phyloP scores from a whole-genome alignment of 164 flowering plant genomes.

The Nymphaea thermarum region DNA sequence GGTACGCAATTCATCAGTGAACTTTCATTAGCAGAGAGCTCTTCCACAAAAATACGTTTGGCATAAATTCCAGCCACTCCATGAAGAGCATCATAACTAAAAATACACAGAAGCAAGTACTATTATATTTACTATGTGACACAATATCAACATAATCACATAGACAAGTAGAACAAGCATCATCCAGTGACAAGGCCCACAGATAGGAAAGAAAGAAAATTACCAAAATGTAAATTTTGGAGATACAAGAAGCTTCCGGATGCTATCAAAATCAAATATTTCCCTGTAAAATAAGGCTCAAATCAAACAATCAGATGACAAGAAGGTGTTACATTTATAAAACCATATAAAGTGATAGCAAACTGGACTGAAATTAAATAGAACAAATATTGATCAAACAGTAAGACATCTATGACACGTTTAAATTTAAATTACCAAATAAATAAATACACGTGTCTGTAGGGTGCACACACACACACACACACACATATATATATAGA shows the following conservation, averaged over 20 bases:
- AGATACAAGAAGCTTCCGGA: constrained; percentile 69
- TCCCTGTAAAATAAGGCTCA: constrained; percentile 32
- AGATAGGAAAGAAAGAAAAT: neutral
- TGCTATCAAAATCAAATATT: constrained; percentile 78
- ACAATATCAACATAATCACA: neutral
- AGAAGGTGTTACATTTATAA: too few species aligned
- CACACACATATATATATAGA: too few species aligned
- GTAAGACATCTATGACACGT: too few species aligned
- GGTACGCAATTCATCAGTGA: constrained; percentile 81
- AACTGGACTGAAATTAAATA: too few species aligned
- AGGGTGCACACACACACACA: too few species aligned
- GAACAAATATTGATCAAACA: too few species aligned
- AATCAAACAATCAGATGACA: neutral
- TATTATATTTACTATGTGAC: too few species aligned
- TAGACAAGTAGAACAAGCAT: neutral
- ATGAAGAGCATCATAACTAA: constrained; percentile 90
- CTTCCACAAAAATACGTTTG: constrained; percentile 84
- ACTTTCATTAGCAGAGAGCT: constrained; percentile 85
- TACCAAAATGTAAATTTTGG: constrained; percentile 94
- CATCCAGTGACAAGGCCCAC: constrained; percentile 3
- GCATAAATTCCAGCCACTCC: constrained; percentile 98
- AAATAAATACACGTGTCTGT: too few species aligned
- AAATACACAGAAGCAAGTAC: neutral
- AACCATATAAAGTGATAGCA: too few species aligned
- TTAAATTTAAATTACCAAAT: too few species aligned